Evolutionary conservation across 202 grass and related monocot genomes (phyloP).

Genomic region (Dendrocalamus latiflorus): DNA sequence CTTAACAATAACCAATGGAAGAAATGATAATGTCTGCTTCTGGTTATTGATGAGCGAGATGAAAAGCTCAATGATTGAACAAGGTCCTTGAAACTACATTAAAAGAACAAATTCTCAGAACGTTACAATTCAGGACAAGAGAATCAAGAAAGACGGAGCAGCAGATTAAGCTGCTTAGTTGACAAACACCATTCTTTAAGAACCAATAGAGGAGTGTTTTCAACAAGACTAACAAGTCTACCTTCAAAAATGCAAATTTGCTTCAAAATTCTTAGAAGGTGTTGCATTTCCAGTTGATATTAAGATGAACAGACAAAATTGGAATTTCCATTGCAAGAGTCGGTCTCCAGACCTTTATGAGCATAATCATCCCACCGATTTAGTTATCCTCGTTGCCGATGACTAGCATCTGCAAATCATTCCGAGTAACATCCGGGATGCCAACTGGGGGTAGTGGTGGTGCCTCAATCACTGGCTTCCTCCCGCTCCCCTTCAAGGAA

Average conservation of each 20-base stretch:
- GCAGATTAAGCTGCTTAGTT: background rate
- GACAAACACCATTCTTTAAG: background rate
- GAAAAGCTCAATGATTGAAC: background rate
- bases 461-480: constrained; percentile 22
- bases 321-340: background rate
- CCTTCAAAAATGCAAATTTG: background rate
- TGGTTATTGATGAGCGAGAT: background rate
- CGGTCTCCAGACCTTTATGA: background rate
- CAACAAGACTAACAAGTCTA: background rate
- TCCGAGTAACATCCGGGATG: background rate
- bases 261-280: background rate
- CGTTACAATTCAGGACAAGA: background rate
- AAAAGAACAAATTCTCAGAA: background rate
- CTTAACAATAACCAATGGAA: background rate
- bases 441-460: constrained; percentile 22
- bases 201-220: background rate
- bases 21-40: background rate
- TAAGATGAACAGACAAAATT: background rate
- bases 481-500: background rate
- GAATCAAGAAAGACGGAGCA: background rate
- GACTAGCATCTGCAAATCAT: constrained; percentile 18
- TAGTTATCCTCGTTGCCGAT: constrained; percentile 8
- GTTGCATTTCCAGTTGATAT: background rate
- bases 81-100: background rate
- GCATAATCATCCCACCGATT: background rate